These are phyloP conservation scores for Lasiosphaeria ovina DNA, from an alignment of 495 filamentous ascomycete genomes.

Conservation along the genomic window DNA sequence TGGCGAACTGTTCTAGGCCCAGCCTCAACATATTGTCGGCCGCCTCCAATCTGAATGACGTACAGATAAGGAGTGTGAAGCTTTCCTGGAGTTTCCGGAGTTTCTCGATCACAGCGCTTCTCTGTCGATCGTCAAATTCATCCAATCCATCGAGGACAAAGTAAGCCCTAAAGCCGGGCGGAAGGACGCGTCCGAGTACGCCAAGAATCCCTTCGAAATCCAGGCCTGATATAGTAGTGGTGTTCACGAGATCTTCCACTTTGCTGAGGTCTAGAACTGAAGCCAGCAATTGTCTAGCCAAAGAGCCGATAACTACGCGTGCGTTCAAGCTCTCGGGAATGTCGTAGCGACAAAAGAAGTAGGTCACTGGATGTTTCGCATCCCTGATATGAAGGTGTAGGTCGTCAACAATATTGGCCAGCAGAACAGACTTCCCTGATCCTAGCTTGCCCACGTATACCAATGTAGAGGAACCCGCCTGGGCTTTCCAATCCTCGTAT, in stretches of 20 bases:
- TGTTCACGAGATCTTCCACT: conserved; percentile 20
- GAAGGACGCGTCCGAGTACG: conserved; percentile 23
- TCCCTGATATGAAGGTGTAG: conserved; percentile 30
- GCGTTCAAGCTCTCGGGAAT: conserved; percentile 35
- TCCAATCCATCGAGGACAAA: conserved; percentile 41
- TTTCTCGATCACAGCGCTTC: conserved; percentile 22
- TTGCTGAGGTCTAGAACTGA: conserved; percentile 17
- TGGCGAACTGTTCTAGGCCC: conserved; percentile 14
- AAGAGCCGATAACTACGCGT: conserved; percentile 37
- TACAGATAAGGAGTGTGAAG: conserved; percentile 31
- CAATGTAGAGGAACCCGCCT: conserved; percentile 28
- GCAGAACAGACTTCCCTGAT: conserved; percentile 43
- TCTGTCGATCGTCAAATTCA: conserved; percentile 32
- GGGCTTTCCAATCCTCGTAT: conserved; percentile 41
- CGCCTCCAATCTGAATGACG: conserved; percentile 31
- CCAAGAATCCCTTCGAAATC: conserved; percentile 1
- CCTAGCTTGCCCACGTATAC: conserved; percentile 41
- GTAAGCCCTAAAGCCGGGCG: conserved; percentile 24
- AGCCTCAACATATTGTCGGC: conserved; percentile 15
- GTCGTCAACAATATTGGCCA: conserved; percentile 46
- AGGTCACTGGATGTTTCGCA: conserved; percentile 26
- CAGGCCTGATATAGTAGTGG: conserved; percentile 4
- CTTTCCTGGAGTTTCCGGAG: conserved; percentile 28
- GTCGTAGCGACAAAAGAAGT: conserved; percentile 48
- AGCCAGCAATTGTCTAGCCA: conserved; percentile 39